Percentiles rank a stretch among this genome's conserved stretches.
Conservation (phyloP, 2,329 filamentous ascomycete species). For the Eutypa lata region DNA sequence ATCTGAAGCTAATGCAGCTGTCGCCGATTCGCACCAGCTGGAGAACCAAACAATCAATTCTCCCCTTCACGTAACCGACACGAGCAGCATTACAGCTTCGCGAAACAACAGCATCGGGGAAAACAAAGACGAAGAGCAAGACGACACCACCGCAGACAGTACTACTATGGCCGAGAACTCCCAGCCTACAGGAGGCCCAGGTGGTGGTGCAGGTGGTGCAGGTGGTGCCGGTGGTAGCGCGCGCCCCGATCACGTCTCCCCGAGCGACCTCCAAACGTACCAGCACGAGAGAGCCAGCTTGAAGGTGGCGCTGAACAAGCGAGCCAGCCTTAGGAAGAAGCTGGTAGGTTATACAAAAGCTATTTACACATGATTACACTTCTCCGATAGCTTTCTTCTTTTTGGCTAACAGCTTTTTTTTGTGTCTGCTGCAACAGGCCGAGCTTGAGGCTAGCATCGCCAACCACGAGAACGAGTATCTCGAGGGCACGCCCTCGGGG, state of each 20-base stretch:
- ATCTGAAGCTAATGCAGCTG: too few relatives aligned
- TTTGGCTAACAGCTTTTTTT: neutral
- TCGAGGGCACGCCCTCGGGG: conserved; percentile 83
- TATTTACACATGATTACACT: too few relatives aligned
- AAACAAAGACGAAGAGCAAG: too few relatives aligned
- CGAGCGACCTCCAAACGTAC: neutral
- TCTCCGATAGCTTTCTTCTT: neutral
- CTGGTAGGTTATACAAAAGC: neutral
- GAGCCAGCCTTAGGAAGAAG: neutral
- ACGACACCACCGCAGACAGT: too few relatives aligned
- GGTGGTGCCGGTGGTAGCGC: neutral
- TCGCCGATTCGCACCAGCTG: too few relatives aligned
- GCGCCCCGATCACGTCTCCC: neutral
- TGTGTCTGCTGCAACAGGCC: conserved; percentile 34
- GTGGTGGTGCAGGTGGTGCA: too few relatives aligned
- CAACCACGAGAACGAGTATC: conserved; percentile 79
- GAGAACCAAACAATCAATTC: too few relatives aligned
- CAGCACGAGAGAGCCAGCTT: neutral
- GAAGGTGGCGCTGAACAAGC: neutral
- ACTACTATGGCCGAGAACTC: too few relatives aligned
- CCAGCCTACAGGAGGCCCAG: too few relatives aligned
- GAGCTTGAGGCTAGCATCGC: conserved; percentile 77
- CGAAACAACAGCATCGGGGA: too few relatives aligned
- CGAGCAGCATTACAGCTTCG: too few relatives aligned
- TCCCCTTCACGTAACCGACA: too few relatives aligned